These are phyloP conservation scores for Diaporthe sp. DNA, from an alignment of 2,329 filamentous ascomycete species.

Conservation along the genomic window DNA sequence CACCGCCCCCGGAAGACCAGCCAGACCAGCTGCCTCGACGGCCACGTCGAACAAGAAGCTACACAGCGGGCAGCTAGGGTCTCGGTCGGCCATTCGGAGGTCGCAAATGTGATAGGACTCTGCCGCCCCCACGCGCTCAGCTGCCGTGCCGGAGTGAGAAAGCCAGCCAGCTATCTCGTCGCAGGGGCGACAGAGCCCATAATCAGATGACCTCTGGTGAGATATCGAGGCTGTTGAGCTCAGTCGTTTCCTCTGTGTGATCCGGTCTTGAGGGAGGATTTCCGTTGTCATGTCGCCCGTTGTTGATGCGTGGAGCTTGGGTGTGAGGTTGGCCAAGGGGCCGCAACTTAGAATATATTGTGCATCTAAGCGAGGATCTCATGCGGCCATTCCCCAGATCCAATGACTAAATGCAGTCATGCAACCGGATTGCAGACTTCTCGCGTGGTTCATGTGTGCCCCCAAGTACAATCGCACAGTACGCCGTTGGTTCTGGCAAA, in stretches of 20 bases:
- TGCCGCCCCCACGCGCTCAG: neutral
- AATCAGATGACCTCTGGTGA: neutral
- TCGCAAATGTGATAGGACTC: slow-evolving; percentile 12
- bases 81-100: slow-evolving; percentile 16
- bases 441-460: too few species aligned
- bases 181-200: slow-evolving; percentile 14
- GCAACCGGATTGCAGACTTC: neutral
- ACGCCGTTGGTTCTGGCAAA: neutral
- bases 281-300: neutral
- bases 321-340: neutral
- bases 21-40: neutral
- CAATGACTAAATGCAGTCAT: neutral
- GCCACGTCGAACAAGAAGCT: slow-evolving; percentile 5
- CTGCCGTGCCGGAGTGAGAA: neutral
- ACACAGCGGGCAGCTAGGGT: neutral
- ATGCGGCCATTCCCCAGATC: neutral
- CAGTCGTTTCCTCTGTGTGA: neutral
- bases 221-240: neutral
- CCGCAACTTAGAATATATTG: neutral
- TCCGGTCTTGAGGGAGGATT: neutral
- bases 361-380: neutral
- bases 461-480: neutral
- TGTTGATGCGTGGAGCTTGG: neutral
- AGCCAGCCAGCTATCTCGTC: slow-evolving; percentile 8
- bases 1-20: neutral